Conservation (phyloP, 192 early-diverging fungal species). For the Coemansia sp. region DNA sequence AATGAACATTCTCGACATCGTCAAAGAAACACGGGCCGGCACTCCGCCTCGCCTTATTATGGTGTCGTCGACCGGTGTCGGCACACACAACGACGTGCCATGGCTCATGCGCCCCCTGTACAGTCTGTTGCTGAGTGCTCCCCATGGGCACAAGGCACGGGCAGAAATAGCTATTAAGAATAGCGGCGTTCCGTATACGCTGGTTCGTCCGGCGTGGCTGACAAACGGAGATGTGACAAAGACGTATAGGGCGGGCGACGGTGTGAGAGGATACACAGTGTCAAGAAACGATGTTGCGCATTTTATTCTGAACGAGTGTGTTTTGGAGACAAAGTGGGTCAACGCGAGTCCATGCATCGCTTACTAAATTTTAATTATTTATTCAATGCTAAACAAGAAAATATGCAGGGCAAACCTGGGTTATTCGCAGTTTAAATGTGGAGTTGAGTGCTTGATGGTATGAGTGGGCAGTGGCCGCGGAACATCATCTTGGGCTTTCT, state of each 20-base stretch:
- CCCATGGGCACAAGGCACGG: constrained; percentile 31
- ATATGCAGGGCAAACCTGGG: too few species aligned
- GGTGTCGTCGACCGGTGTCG: constrained; percentile 48
- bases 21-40: constrained; percentile 23
- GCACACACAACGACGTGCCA: constrained; percentile 30
- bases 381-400: too few species aligned
- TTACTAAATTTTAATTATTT: constrained; percentile 8
- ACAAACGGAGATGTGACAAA: constrained; percentile 34
- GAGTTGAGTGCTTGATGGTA: neutral
- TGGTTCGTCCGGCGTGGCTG: constrained; percentile 52
- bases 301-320: constrained; percentile 49
- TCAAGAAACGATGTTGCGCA: constrained; percentile 53
- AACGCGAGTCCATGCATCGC: constrained; percentile 31
- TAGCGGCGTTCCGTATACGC: constrained; percentile 40
- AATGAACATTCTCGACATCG: constrained; percentile 12
- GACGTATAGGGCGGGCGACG: constrained; percentile 34
- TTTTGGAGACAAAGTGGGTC: constrained; percentile 30
- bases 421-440: too few species aligned
- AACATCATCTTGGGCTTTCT: neutral
- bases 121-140: constrained; percentile 12
- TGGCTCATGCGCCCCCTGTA: constrained; percentile 27
- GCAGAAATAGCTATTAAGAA: constrained; percentile 31
- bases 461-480: neutral
- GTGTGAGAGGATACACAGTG: constrained; percentile 47
- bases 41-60: constrained; percentile 37